Evolutionary conservation across 2,329 filamentous ascomycete species (phyloP).

Genomic region (Fusarium veterinarium): DNA sequence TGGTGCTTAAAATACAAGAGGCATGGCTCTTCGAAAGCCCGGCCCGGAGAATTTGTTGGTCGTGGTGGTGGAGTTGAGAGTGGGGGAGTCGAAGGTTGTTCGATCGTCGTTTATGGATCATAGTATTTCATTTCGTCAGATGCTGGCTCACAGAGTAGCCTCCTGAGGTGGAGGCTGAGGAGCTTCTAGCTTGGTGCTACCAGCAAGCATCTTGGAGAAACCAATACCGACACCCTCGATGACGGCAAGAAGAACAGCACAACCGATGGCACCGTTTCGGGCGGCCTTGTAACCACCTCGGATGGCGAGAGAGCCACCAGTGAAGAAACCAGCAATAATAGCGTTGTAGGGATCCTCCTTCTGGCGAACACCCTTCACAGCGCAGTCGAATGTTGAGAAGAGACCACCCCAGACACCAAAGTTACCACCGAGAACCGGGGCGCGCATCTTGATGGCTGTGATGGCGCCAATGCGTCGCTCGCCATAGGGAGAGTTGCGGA

Average conservation of each 20-base stretch:
- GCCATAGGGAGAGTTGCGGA: slow-evolving; percentile 88
- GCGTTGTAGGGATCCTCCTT: slow-evolving; percentile 99
- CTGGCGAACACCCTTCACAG: slow-evolving; percentile 91
- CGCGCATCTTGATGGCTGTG: slow-evolving; percentile 97
- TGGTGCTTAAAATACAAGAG: slow-evolving; percentile 38
- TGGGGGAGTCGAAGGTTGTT: slow-evolving; percentile 28
- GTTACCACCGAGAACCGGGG: slow-evolving; percentile 95
- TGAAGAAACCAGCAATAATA: slow-evolving; percentile 97
- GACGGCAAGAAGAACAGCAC: slow-evolving; percentile 91
- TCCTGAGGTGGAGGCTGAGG: slow-evolving; percentile 50
- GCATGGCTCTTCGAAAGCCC: slow-evolving; percentile 7
- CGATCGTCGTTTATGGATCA: slow-evolving; percentile 20
- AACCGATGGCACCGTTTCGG: slow-evolving; percentile 95
- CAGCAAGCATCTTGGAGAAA: slow-evolving; percentile 93
- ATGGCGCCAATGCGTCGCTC: slow-evolving; percentile 95
- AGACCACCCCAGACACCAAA: slow-evolving; percentile 98
- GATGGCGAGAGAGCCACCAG: slow-evolving; percentile 89
- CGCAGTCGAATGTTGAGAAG: slow-evolving; percentile 96
- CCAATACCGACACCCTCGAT: slow-evolving; percentile 98
- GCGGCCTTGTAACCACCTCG: slow-evolving; percentile 92
- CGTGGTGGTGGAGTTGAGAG: slow-evolving; percentile 44
- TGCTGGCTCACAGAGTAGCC: slow-evolving; percentile 41
- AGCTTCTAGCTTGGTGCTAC: slow-evolving; percentile 84
- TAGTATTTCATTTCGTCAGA: slow-evolving; percentile 22
- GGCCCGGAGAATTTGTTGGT: slow-evolving; percentile 18